A percentile compares a stretch with the other conserved stretches of the same genome.
Evolutionary conservation across 164 flowering plant genomes (phyloP).

Genomic region (Tetracentron sinense): DNA sequence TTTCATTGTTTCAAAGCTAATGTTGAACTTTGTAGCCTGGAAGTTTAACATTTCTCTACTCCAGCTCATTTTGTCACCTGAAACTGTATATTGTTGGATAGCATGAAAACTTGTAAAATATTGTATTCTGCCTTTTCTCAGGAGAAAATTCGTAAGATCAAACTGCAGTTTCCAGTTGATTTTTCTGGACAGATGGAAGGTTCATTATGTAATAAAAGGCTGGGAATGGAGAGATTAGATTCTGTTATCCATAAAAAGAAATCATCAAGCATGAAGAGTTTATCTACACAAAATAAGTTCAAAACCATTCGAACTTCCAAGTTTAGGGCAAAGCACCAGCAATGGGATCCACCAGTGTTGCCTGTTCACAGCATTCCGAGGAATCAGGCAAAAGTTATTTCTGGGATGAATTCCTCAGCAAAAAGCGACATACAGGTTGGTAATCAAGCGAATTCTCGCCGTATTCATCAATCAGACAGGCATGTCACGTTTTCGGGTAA

Average conservation of each 20-base stretch:
- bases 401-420: conserved; percentile 24
- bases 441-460: conserved; percentile 3
- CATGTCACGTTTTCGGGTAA: conserved; percentile 46
- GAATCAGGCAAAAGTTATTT: conserved; percentile 20
- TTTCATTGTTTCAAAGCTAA: too few relatives aligned
- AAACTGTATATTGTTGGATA: background rate
- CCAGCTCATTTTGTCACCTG: background rate
- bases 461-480: conserved; percentile 22
- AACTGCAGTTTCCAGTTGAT: conserved; percentile 16
- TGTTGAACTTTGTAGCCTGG: too few relatives aligned
- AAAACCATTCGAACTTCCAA: conserved; percentile 15
- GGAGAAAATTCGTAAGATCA: conserved; percentile 23
- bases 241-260: conserved; percentile 22
- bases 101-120: background rate
- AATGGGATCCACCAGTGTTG: conserved; percentile 11
- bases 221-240: conserved; percentile 16
- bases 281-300: conserved; percentile 21
- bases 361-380: conserved; percentile 43
- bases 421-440: conserved; percentile 13
- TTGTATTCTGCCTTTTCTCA: conserved; percentile 18
- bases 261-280: conserved; percentile 13
- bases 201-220: conserved; percentile 17
- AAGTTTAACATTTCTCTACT: too few relatives aligned
- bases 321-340: conserved; percentile 10
- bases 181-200: conserved; percentile 14